Conservation (phyloP, 345 rosid genomes). For the Lenwebbia sp. region DNA sequence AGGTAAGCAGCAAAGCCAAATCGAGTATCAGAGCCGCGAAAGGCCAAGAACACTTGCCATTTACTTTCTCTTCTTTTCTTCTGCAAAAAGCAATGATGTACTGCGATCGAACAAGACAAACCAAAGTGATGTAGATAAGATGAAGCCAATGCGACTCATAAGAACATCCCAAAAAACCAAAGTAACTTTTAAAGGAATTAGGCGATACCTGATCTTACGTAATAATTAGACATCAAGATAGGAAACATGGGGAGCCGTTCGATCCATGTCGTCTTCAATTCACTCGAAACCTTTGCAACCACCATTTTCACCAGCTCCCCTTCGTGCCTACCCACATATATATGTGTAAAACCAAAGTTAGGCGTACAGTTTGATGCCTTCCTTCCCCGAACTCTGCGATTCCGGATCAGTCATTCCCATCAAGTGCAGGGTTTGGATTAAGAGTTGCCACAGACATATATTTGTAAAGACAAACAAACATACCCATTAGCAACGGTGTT, state of each 20-base stretch:
- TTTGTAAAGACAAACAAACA: background rate
- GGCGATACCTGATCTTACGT: background rate
- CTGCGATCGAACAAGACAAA: background rate
- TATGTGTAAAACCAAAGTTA: too few species aligned
- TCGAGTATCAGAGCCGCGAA: background rate
- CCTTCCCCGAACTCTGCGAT: background rate
- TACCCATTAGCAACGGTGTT: background rate
- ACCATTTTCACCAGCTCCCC: background rate
- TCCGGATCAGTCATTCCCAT: too few species aligned
- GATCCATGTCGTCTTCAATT: background rate
- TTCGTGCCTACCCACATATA: background rate
- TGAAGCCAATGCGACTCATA: background rate
- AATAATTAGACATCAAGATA: too few species aligned
- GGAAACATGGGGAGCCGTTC: background rate
- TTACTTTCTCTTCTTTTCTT: background rate
- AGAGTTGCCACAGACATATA: too few species aligned
- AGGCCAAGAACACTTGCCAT: background rate
- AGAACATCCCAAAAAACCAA: background rate
- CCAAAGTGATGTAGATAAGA: background rate
- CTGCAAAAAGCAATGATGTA: background rate
- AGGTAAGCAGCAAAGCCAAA: background rate
- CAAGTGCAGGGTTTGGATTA: too few species aligned
- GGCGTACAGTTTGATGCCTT: background rate
- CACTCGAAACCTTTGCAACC: background rate
- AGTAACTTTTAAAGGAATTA: background rate